Base-by-base conservation (phyloP, 192 early-diverging fungal species). In the Podila clonocystis region DNA sequence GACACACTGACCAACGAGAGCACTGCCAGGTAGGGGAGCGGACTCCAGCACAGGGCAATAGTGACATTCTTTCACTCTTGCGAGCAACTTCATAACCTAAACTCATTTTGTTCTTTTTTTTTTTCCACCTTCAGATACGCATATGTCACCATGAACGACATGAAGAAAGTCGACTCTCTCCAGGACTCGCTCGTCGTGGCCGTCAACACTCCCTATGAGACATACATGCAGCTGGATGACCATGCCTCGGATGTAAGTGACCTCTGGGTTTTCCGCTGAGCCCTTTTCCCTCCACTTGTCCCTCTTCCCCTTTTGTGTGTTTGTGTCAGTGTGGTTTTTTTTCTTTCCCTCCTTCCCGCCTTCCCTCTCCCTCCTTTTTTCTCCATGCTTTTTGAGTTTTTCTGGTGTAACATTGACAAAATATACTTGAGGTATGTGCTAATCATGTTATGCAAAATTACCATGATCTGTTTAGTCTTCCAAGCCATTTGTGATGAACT, bases 181-280 rank as follows among this genome's bases (percentile, higher is more conserved):
- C 63, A 79, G 30, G 76, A 79, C 26, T 79, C 76, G n/a, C 70
- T 79, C 24, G 61, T 79, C 29, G 31, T 79, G 9, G 76, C 76
- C 2, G 70, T 79, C n/a, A 68, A 52, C 33, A 79, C 76, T 26
- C 76, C 76, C 5, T 71, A 68, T 41, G 76, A 79, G 70, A 79
- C 76, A 2, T 72, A 72, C 22, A 79, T 79, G 69, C 64, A 79
- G 50, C 49, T 79, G 9, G 70, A 79, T 36, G 65, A 72, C 30
- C 64, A 67, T 17, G 49, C 64, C 15, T 26, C 58, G 12, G 70
- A 79, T 31, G 76, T 79, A 68, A 72, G 76, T 72, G 11, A 11
- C 26, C 28, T 22, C 57, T 13, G 57, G 20, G 24, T 58, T 22
- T 41, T 19, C 62, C 34, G 20, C 13, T 45, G 41, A 45, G 41